Evolutionary conservation across 2,329 filamentous ascomycete species (phyloP).

Genomic region (Fragosphaeria purpurea): DNA sequence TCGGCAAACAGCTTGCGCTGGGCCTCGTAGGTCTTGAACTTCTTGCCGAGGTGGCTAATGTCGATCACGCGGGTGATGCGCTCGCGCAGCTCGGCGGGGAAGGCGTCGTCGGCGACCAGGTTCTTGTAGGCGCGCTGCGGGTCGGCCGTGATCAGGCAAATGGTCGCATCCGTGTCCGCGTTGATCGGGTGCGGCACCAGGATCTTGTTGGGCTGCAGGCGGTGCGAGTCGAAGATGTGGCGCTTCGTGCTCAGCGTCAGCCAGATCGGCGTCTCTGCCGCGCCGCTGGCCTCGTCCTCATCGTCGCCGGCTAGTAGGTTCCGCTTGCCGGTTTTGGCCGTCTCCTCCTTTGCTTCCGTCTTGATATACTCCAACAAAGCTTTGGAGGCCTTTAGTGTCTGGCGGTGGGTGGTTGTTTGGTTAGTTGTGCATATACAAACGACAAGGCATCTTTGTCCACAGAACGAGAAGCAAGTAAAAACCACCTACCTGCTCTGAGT

Average conservation of each 20-base stretch:
- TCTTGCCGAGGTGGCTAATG: slow-evolving; percentile 65
- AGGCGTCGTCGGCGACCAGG: slow-evolving; percentile 62
- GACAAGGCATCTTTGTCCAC: no score
- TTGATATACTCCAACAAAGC: slow-evolving; percentile 54
- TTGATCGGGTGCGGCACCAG: slow-evolving; percentile 66
- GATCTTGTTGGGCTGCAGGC: slow-evolving; percentile 78
- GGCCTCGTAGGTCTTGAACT: slow-evolving; percentile 82
- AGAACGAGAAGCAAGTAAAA: no score
- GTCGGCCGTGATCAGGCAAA: slow-evolving; percentile 72
- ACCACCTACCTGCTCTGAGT: slow-evolving; percentile 11
- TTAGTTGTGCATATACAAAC: not conserved
- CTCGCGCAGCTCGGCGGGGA: slow-evolving; percentile 55
- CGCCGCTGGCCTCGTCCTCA: slow-evolving; percentile 19
- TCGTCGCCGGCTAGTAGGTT: slow-evolving; percentile 39
- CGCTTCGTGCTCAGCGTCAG: slow-evolving; percentile 55
- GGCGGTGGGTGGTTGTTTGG: not conserved
- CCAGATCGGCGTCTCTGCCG: slow-evolving; percentile 47
- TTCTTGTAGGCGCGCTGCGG: slow-evolving; percentile 85
- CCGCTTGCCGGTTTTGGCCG: slow-evolving; percentile 39
- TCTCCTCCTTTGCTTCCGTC: slow-evolving; percentile 39
- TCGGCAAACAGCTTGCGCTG: slow-evolving; percentile 73
- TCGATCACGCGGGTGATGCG: slow-evolving; percentile 71
- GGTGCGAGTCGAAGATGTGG: slow-evolving; percentile 60
- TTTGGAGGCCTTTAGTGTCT: slow-evolving; percentile 54
- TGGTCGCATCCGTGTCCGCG: slow-evolving; percentile 52